These are phyloP conservation scores for Candida sp. DNA, from an alignment of 1,139 yeast genomes.

Conservation along the genomic window DNA sequence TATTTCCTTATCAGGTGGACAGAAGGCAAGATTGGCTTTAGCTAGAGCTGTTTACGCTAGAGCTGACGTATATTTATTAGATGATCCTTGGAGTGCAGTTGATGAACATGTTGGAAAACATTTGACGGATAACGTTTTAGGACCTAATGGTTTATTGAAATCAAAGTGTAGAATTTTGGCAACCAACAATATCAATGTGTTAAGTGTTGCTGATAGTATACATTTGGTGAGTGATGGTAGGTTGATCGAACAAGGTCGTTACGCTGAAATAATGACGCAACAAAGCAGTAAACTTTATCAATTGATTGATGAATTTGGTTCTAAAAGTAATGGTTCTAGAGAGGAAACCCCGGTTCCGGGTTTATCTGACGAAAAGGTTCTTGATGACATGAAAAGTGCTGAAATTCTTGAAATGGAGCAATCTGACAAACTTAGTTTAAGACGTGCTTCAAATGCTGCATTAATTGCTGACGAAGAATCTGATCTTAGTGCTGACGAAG, in stretches of 20 bases:
- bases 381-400: conserved; percentile 8
- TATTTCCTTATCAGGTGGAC: conserved; percentile 38
- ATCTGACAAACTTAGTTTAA: conserved; percentile 40
- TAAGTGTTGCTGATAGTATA: conserved; percentile 72
- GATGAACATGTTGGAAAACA: conserved; percentile 34
- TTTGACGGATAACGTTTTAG: conserved; percentile 44
- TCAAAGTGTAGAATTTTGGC: conserved; percentile 80
- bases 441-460: conserved; percentile 72
- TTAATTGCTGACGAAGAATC: conserved; percentile 36
- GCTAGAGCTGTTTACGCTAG: conserved; percentile 39
- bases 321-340: conserved; percentile 28
- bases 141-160: conserved; percentile 75
- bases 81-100: conserved; percentile 33
- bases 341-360: conserved; percentile 6
- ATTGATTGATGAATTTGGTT: conserved; percentile 76
- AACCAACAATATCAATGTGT: conserved; percentile 84
- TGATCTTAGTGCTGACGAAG: conserved; percentile 34
- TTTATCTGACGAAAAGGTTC: conserved; percentile 6
- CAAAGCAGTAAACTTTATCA: conserved; percentile 55
- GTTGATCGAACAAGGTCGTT: conserved; percentile 75
- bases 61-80: conserved; percentile 33
- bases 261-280: conserved; percentile 51
- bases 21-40: conserved; percentile 33
- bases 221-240: conserved; percentile 75
- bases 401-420: conserved; percentile 7